Conservation (phyloP, 208 protist genomes). For the Crithidia thermophila region DNA sequence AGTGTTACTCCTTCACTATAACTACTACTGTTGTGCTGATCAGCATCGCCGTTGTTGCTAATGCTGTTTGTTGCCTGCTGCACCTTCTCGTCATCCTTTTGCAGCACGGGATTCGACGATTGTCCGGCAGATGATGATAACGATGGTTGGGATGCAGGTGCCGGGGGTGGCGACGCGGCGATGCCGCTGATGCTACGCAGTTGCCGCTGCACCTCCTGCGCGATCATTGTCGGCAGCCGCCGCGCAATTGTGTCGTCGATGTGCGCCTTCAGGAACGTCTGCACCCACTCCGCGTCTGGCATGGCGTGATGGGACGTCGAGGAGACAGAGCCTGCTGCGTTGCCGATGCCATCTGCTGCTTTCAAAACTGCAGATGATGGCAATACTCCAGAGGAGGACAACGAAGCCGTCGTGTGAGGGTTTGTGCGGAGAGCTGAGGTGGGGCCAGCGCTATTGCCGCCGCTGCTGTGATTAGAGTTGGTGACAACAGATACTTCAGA, state of each 20-base stretch:
- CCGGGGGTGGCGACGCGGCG: neutral
- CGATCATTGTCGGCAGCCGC: constrained; percentile 24
- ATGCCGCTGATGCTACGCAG: constrained; percentile 4
- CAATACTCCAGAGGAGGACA: constrained; percentile 1
- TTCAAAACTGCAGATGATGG: too few species aligned
- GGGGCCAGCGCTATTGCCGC: neutral
- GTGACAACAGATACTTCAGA: neutral
- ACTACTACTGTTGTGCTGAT: neutral
- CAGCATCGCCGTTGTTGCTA: neutral
- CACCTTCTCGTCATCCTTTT: too few species aligned
- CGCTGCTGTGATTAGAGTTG: neutral
- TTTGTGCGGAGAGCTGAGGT: neutral
- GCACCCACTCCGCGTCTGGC: constrained; percentile 29
- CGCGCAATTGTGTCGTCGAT: constrained; percentile 25
- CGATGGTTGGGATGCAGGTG: neutral
- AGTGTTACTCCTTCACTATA: too few species aligned
- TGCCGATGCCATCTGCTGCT: too few species aligned
- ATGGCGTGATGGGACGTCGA: neutral
- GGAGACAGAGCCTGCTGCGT: too few species aligned
- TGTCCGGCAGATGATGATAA: too few species aligned
- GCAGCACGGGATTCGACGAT: too few species aligned
- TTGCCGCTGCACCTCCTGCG: constrained; percentile 37
- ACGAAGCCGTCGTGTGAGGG: neutral
- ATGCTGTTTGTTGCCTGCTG: neutral
- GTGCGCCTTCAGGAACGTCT: constrained; percentile 36